Evolutionary conservation across 176 grass and related monocot genomes (phyloP), one percentile per base, ranked within the genome.

Genomic region (Lolium perenne): DNA sequence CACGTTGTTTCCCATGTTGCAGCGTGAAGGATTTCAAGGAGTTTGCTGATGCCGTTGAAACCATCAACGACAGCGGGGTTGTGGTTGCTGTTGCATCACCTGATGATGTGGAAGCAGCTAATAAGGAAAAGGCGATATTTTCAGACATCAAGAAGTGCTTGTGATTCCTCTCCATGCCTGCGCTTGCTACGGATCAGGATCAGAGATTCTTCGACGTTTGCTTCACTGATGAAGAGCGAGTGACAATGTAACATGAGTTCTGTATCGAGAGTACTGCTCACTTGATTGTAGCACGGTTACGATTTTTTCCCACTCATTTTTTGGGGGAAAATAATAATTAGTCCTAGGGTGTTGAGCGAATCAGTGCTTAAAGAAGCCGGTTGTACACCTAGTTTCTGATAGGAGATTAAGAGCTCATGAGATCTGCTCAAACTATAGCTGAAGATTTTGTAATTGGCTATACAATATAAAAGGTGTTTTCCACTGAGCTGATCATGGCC

Each of bases 1-100:
- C 58, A 17, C 60, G 69, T 89, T 83, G 18, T 78, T 79, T 56
- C 23, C 7, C 61, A 20, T 89, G 32, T 87, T 8, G 81, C 90
- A 99, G 97, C 57, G 54, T 84, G 61, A 94, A 95, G 82, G 94
- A 99, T 89, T 96, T 99, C 84, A 96, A 96, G 90, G 97, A 99
- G 87, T 99, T 99, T 25, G 94, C 92, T 29, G 92, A 94, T 89
- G 94, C 85, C 10, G 87, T 96, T 2, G 94, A 99, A 75, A 88
- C 90, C 17, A 86, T 99, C 78, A 96, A 96, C 9, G 88, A 87
- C 79, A 99, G 78, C 4, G 97, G 97, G 9, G 92, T 94, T 41
- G 90, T 88, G 67, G 97, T 99, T 38, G 90, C 92, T 35, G 94
- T 99, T 81, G 97, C 97, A 80, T 99, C 97, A 48, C 87, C 76